Base-by-base conservation (phyloP, 441 rosid species). In the Gossypium trilobum region DNA sequence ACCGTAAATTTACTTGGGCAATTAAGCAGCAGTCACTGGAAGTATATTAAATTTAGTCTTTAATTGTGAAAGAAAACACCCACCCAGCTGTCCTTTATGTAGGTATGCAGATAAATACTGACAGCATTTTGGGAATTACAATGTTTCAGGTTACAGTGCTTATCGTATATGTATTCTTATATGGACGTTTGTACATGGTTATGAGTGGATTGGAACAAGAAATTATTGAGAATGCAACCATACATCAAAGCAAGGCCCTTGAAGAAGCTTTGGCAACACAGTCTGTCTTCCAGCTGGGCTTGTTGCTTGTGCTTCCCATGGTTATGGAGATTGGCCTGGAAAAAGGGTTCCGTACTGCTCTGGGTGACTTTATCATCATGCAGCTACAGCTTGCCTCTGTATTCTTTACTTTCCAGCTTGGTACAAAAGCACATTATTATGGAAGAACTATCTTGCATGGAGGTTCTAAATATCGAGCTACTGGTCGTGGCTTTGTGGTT, bases 391-490 rank as follows among this genome's bases (percentile, higher is more conserved):
- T 92, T 65, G 99, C 99, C 22, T 86, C 99, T 0, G 95, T 89
- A 36, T 92, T 92, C 85, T 92, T 95, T 73, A 88, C 98, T 0
- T 95, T 95, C 85, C 98, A 92, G 88, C 99, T 95, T 56, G 99
- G 99, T 66, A 95, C 99, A 11, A 95, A 89, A 82, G 87, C 93
- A 33, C 98, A 95, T 82, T 91, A 86, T 73, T 95, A 58, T 11
- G 99, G 99, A 33, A 92, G 93, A 84, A 91, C 98, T 39, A 82
- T 95, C 83, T 86, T 95, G 78, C 99, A 95, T 57, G 99, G 99
- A 57, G 91, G 89, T 76, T 87, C 98, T 39, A 95, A 83, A 70
- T 91, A 92, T 63, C 80, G 90, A 78, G 91, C 98, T 27, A 92
- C 90, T 1, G 98, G 97, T 0, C 97, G 92, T 27, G 95, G 97